phyloP scores from a whole-genome alignment of 2,329 filamentous ascomycete species.

The Clarireedia paspali region DNA sequence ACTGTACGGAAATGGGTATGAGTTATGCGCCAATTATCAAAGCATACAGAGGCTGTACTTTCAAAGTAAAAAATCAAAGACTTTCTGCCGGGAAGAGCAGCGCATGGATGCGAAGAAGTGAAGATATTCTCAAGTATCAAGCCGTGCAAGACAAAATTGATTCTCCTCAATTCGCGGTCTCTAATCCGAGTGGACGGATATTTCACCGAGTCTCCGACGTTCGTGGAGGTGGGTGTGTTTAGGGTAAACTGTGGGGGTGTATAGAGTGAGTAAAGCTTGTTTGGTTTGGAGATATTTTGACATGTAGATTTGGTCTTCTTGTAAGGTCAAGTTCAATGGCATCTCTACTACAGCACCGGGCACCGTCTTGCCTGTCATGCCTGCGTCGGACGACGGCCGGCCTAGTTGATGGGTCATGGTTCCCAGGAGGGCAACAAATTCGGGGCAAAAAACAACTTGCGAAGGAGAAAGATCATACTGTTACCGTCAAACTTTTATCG shows the following conservation, averaged over 20 bases:
- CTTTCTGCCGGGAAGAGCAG: not conserved
- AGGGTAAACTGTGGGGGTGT: not conserved
- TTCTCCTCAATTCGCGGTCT: not conserved
- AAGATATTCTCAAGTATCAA: not conserved
- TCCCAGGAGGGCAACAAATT: constrained; percentile 28
- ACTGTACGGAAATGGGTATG: too few relatives aligned
- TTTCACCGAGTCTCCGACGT: not conserved
- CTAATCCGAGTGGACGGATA: not conserved
- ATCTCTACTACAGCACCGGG: constrained; percentile 21
- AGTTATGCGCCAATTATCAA: not conserved
- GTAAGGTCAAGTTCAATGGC: constrained; percentile 18
- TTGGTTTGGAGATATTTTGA: not conserved
- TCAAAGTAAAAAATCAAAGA: not conserved
- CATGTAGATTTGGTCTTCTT: not conserved
- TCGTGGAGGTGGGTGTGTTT: not conserved
- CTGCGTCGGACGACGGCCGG: constrained; percentile 22
- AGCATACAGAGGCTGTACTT: not conserved
- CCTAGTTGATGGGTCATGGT: constrained; percentile 15
- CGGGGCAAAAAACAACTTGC: constrained; percentile 38
- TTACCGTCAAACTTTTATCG: constrained; percentile 43
- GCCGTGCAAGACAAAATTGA: not conserved
- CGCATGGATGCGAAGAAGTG: not conserved
- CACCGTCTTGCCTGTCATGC: constrained; percentile 25
- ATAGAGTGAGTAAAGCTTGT: not conserved
- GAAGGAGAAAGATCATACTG: constrained; percentile 27